Evolutionary conservation across 768 basidiomycete species (phyloP), one percentile per base, ranked within the genome.

Genomic region (Russula griseocarnosa): DNA sequence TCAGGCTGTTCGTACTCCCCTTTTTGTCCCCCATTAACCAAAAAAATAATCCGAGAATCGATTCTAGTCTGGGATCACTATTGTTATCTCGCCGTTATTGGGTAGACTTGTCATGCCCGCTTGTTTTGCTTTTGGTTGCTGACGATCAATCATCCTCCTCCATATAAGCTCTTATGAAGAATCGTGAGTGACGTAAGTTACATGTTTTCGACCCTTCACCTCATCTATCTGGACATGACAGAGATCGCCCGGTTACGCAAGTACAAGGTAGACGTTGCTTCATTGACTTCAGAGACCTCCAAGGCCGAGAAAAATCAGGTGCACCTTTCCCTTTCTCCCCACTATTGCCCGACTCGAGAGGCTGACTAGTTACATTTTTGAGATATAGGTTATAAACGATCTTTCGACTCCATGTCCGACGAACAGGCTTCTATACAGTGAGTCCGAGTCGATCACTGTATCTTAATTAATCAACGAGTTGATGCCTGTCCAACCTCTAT

Each of bases 31-130:
- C 42, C 28, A 20, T 20, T 18, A 24, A 20, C 13, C 26, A 22
- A 46, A 5, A n/a, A 18, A 3, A 10, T 14, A 6, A 58, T 22
- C 42, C 44, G 49, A 38, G 55, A 56, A 47, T 26, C 38, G 38
- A 32, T 18, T 18, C 28, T 46, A 22, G 88, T 76, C 76, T 46
- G 91, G 90, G 8, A 73, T 92, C 28, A 87, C 90, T 1, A 75
- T 93, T 26, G 84, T 92, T 6, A 80, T 92, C 26, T 92, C 90
- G 1, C 91, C 90, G 26, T 78, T 93, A 14, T 77, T 91, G 3
- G 85, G 90, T 90, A 66, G 63, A 82, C 67, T 28, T 13, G 10
- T 22, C 30, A 26, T 44, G 3, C 46, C 53, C 38, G 7, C 24
- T 1, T 51, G 24, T 42, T 20, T n/a, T 32, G 20, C 44, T 30